Base-by-base conservation (phyloP, 2,329 filamentous ascomycete species). In the Phialophora expanda region DNA sequence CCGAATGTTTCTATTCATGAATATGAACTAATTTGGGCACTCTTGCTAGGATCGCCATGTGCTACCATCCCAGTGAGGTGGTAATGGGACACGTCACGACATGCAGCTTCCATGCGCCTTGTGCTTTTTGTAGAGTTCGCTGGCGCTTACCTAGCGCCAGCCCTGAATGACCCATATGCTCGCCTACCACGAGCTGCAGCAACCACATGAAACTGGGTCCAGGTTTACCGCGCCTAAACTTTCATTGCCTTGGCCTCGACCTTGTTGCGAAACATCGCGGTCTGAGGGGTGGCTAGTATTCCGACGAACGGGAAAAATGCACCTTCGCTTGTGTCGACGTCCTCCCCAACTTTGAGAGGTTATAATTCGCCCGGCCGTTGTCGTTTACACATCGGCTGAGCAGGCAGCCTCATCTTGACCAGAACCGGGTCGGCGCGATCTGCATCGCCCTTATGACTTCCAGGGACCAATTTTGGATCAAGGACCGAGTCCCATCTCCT, bases 171-270 rank as follows among this genome's bases (percentile, higher is more conserved):
- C 38, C 26, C 24, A 22, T 24, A 12, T 50, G n/a, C 28, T 58
- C 44, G 44, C 38, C 56, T 48, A 58, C 41, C 56, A 48, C 48
- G 56, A 26, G 24, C 32, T 46, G 22, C 34, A 34, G 9, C n/a
- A 17, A 28, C 20, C 14, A 26, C 48, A 26, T 51, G 48, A 51
- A 28, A 51, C 48, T 51, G 48, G 20, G 12, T 6, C 22, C 24
- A 17, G 14, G 22, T 2, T n/a, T 28, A 20, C 11, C 56, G 56
- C 56, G 56, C 20, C 17, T 58, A 58, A 14, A n/a, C n/a, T 14
- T 20, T 44, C 1, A 50, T 34, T 11, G n/a, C 9, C 22, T 3
- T 50, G 41, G 41, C n/a, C 26, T 41, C 44, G 14, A 50, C 22
- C n/a, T 22, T 34, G 44, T 14, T 32, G 30, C 30, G 38, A 50